These are phyloP conservation scores for Citrus mangshanensis DNA, from an alignment of 345 rosid genomes.

Conservation along the genomic window DNA sequence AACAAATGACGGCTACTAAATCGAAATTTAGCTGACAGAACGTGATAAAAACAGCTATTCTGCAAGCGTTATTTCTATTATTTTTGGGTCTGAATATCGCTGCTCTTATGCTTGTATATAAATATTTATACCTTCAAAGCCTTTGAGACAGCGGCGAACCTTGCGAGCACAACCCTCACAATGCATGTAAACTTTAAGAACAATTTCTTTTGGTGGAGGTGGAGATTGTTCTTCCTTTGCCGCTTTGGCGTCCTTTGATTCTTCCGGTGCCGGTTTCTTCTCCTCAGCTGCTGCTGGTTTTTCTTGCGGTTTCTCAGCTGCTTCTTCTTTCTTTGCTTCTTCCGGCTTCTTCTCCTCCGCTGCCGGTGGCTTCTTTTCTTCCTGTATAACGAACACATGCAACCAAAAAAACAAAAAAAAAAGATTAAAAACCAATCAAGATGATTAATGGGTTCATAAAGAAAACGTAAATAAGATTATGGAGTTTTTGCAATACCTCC, in stretches of 20 bases:
- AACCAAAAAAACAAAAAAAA: background rate
- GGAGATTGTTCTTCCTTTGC: constrained; percentile 43
- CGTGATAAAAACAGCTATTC: too few species aligned
- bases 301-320: constrained; percentile 19
- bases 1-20: background rate
- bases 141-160: constrained; percentile 68
- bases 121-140: constrained; percentile 57
- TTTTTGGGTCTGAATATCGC: too few species aligned
- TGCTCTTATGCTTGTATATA: background rate
- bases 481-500: constrained; percentile 37
- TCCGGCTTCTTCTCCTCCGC: constrained; percentile 45
- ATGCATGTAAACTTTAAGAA: constrained; percentile 87
- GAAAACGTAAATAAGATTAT: background rate
- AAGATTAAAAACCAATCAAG: background rate
- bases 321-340: constrained; percentile 35
- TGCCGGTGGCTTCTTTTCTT: constrained; percentile 50
- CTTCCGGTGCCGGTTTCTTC: constrained; percentile 32
- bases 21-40: background rate
- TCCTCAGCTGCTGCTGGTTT: constrained; percentile 38
- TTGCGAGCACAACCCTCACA: constrained; percentile 98
- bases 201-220: constrained; percentile 70
- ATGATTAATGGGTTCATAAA: background rate
- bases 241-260: constrained; percentile 27
- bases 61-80: too few species aligned
- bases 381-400: constrained; percentile 29